These are phyloP conservation scores for Lablab purpureus DNA, from an alignment of 306 rosid species.

Conservation along the genomic window DNA sequence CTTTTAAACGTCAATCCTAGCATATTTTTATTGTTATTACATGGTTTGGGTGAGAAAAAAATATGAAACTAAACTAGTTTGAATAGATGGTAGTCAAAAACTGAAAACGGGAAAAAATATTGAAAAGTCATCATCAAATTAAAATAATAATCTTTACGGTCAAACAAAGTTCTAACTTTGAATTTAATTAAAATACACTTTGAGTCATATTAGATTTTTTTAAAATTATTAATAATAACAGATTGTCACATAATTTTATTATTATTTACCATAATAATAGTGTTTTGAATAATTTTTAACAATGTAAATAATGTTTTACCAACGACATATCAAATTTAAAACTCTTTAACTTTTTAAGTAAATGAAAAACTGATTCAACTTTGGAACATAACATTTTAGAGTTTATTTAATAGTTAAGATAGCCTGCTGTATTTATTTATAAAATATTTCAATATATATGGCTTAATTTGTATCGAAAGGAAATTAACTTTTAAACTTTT, in stretches of 20 bases:
- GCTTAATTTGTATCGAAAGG: not conserved
- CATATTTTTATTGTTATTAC: too few species aligned
- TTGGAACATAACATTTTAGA: not conserved
- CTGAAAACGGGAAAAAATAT: too few species aligned
- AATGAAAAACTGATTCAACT: not conserved
- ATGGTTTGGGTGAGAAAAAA: too few species aligned
- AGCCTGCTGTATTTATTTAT: too few species aligned
- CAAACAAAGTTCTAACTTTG: not conserved
- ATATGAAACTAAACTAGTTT: too few species aligned
- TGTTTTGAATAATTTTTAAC: not conserved
- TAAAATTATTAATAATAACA: not conserved
- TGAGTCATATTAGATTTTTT: too few species aligned
- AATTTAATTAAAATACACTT: not conserved
- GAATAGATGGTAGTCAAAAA: too few species aligned
- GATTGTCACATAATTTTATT: not conserved
- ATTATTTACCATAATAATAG: not conserved
- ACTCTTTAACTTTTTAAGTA: not conserved
- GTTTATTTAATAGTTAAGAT: not conserved
- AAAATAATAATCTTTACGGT: too few species aligned
- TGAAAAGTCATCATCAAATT: too few species aligned
- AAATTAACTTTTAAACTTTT: constrained; percentile 7
- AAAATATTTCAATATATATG: too few species aligned
- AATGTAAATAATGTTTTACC: not conserved
- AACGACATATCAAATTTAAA: not conserved
- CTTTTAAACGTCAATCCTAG: too few species aligned